Evolutionary conservation across 106 monocot species (phyloP), one percentile per base, ranked within the genome.

Genomic region (Chionographis japonica): DNA sequence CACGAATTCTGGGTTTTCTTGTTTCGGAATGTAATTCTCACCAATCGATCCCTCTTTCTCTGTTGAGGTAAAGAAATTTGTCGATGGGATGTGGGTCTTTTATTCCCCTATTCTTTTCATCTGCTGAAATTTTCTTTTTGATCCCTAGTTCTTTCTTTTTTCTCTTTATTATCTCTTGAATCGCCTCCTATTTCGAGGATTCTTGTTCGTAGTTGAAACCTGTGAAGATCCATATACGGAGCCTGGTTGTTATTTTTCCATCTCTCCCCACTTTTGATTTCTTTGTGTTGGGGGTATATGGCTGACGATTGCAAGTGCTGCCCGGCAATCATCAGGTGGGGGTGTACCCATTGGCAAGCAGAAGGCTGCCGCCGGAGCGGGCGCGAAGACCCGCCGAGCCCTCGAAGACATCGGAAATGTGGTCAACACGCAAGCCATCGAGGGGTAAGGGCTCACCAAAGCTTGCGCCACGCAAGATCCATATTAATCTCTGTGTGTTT

Each of bases 321-420:
- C 66, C 12, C 40, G 6, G 0, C 10, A 46, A 68, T 57, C 56
- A 58, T 43, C 42, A 80, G 80, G 74, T 70, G 74, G 49, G 46
- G 74, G 38, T 17, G 43, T 43, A 4, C 58, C 68, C 1, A 37
- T 37, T 2, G 79, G 72, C 50, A 84, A 84, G 72, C 64, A 72
- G 66, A 72, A 73, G 68, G 52, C 38, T 39, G 66, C 51, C 7
- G 64, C 74, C 12, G 71, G 19, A 2, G 69, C 53, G 2, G 80
- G 43, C 5, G 69, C 61, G 18, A 72, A 73, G 64, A 69, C 68
- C 62, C 75, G 84, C 6, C 62, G 74, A 40, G 80, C 77, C 19
- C 84, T 85, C 0, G 84, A 65, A 18, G 84, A 85, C 40, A 80
- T 85, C 35, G 80, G 84, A 13, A 85, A 85, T 57, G 40, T 85